Conservation (phyloP, 768 basidiomycete species). For the Postia placenta region DNA sequence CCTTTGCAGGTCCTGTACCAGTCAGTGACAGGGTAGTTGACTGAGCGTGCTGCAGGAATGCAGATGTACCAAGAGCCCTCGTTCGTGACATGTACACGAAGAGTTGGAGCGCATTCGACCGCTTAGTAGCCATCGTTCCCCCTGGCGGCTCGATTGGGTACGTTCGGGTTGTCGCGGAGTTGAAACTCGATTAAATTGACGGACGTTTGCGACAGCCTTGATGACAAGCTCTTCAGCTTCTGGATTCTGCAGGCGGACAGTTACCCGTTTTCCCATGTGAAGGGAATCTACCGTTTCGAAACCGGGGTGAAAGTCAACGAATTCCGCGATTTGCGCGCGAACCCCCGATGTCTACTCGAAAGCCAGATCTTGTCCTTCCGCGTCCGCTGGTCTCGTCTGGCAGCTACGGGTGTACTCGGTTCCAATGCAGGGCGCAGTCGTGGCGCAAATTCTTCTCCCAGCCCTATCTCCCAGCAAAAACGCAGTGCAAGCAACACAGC, state of each 20-base stretch:
- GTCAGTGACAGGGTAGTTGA: not conserved
- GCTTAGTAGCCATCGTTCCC: slow-evolving; percentile 84
- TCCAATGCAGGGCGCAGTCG: slow-evolving; percentile 28
- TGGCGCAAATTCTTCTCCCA: slow-evolving; percentile 19
- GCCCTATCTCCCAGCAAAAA: slow-evolving; percentile 15
- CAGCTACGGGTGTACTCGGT: slow-evolving; percentile 62
- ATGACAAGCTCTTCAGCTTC: slow-evolving; percentile 88
- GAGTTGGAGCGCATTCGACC: slow-evolving; percentile 89
- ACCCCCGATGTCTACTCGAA: slow-evolving; percentile 82
- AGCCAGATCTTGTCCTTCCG: slow-evolving; percentile 78
- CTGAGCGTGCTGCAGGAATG: slow-evolving; percentile 45
- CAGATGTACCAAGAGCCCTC: slow-evolving; percentile 76
- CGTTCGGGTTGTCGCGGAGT: slow-evolving; percentile 19
- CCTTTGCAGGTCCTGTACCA: not conserved
- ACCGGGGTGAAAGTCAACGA: slow-evolving; percentile 84
- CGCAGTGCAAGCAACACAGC: slow-evolving; percentile 10
- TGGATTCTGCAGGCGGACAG: slow-evolving; percentile 80
- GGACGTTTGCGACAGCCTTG: slow-evolving; percentile 45
- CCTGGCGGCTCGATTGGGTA: slow-evolving; percentile 87
- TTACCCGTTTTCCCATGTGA: slow-evolving; percentile 70
- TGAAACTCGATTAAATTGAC: no score
- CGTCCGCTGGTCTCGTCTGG: slow-evolving; percentile 73
- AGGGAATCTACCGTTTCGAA: slow-evolving; percentile 85
- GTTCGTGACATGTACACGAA: slow-evolving; percentile 91
- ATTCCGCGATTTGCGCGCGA: slow-evolving; percentile 83